Conservation (phyloP, 768 basidiomycete species). For the Daedaleopsis nitida region DNA sequence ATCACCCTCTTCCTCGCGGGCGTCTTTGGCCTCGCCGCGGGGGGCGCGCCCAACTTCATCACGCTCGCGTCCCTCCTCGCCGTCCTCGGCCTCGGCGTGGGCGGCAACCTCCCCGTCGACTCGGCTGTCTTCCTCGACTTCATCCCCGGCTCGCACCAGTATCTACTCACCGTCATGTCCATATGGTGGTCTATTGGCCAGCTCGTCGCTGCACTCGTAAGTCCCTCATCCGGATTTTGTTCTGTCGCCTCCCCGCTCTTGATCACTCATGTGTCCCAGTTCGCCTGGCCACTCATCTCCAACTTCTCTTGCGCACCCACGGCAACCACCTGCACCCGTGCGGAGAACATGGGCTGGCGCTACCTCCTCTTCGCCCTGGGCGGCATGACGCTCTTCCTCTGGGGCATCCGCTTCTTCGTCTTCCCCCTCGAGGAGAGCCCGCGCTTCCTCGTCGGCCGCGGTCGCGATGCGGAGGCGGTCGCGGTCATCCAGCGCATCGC, state of each 20-base stretch:
- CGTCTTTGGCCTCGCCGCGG: conserved; percentile 54
- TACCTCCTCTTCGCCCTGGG: conserved; percentile 59
- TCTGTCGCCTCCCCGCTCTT: not conserved
- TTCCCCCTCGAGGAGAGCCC: conserved; percentile 61
- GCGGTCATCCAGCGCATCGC: conserved; percentile 51
- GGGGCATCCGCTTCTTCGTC: conserved; percentile 51
- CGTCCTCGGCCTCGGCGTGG: conserved; percentile 49
- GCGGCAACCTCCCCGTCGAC: conserved; percentile 62
- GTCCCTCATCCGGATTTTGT: too few relatives aligned
- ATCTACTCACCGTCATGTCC: conserved; percentile 56
- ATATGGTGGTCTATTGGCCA: conserved; percentile 65
- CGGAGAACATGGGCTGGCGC: conserved; percentile 66
- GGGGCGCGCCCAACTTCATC: conserved; percentile 47
- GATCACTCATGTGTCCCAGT: conserved; percentile 27
- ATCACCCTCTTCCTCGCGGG: conserved; percentile 55
- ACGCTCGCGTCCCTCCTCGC: conserved; percentile 51
- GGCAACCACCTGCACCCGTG: conserved; percentile 38
- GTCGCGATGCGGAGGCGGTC: conserved; percentile 54
- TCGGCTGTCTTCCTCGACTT: conserved; percentile 57
- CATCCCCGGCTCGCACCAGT: conserved; percentile 56
- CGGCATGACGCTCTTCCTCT: conserved; percentile 53
- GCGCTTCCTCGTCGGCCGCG: conserved; percentile 56
- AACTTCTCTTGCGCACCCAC: conserved; percentile 50
- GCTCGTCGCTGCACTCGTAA: conserved; percentile 49
- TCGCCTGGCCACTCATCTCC: conserved; percentile 62